Evolutionary conservation across 2,329 filamentous ascomycete genomes (phyloP).

Genomic region (Colletotrichum plurivorum): DNA sequence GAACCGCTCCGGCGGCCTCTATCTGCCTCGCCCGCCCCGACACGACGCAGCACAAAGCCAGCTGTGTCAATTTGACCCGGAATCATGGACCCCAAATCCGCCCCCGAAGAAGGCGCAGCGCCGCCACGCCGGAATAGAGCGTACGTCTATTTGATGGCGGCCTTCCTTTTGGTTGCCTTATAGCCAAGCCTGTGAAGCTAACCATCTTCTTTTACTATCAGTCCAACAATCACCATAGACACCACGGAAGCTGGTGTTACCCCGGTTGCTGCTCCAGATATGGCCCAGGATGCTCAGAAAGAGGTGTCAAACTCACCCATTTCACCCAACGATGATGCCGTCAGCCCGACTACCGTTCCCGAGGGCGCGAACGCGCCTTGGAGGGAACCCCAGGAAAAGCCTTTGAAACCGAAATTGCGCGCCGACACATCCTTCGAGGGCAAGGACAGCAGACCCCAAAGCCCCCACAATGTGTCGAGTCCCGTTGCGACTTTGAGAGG

Average conservation of each 20-base stretch:
- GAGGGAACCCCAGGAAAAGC: constrained; percentile 44
- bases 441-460: constrained; percentile 74
- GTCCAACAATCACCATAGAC: constrained; percentile 70
- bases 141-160: constrained; percentile 48
- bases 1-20: constrained; percentile 25
- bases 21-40: constrained; percentile 16
- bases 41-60: constrained; percentile 26
- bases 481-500: constrained; percentile 61
- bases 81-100: constrained; percentile 33
- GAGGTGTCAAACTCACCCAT: constrained; percentile 51
- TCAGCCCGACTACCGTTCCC: constrained; percentile 56
- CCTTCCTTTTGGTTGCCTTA: neutral
- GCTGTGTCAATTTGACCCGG: constrained; percentile 26
- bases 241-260: constrained; percentile 57
- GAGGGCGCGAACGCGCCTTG: constrained; percentile 49
- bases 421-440: constrained; percentile 75
- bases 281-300: constrained; percentile 46
- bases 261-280: constrained; percentile 46
- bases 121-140: constrained; percentile 52
- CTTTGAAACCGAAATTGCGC: constrained; percentile 60
- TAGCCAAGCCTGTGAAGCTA: constrained; percentile 33
- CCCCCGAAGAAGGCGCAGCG: constrained; percentile 35
- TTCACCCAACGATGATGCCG: constrained; percentile 54
- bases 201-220: constrained; percentile 43
- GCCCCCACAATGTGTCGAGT: constrained; percentile 80